Base-by-base conservation (phyloP, 148 eudicot genomes). In the Gaultheria prostrata region DNA sequence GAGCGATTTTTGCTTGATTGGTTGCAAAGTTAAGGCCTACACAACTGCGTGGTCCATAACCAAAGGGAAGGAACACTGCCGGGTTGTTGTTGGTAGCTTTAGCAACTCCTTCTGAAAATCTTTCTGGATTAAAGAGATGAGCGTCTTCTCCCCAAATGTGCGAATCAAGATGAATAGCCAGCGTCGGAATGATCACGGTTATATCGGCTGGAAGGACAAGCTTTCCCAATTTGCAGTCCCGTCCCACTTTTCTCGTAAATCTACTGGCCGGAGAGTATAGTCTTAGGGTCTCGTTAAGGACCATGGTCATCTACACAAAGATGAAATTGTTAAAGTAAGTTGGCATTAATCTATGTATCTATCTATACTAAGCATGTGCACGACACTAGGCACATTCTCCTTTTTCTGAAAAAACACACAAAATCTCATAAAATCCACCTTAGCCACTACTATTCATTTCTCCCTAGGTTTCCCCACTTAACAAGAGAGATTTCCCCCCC, bases 71-170 rank as follows among this genome's bases (percentile, higher is more conserved):
- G 65, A 20, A 80, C 35, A 8, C 54, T 63, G 73, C 33, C 1
- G 30, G 82, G 35, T 80, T 43, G 54, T 84, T 84, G 70, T 86
- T 88, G 12, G 90, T 86, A 2, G 90, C 90, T 53, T 84, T 86
- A 20, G 86, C 84, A 32, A 86, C 85, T 71, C 90, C 90, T 74
- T 57, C 51, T 32, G 67, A 48, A 61, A 88, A 88, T 73, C 90
- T 84, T n/a, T 88, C 88, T 13, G 90, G 90, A 70, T 74, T 86
- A 83, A 88, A 88, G 9, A 74, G 84, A 54, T 88, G 88, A 57
- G 81, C 90, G 77, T 88, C 90, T 49, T 84, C 24, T 43, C 82
- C 83, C 90, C 88, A 86, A 49, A 88, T 63, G 8, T 61, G 67
- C 35, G 80, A 84, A 78, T 84, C 83, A 79, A 86, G 82, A 43